phyloP scores from a whole-genome alignment of 2,329 filamentous ascomycete species.

The Colletotrichum theobromicola region DNA sequence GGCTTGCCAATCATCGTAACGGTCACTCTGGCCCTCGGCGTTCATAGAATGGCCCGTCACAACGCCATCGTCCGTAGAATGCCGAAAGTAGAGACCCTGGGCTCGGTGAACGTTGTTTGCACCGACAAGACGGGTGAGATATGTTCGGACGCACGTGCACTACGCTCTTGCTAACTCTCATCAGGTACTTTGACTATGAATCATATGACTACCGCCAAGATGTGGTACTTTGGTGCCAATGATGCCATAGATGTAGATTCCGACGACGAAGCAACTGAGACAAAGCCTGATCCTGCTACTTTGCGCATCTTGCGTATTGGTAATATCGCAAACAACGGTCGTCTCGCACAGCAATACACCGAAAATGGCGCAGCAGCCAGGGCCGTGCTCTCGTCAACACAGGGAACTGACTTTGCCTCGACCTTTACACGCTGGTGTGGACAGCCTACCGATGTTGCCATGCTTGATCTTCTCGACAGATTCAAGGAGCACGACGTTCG shows the following conservation, averaged over 20 bases:
- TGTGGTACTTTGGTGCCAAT: constrained; percentile 87
- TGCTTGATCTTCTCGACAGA: constrained; percentile 88
- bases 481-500: constrained; percentile 93
- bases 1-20: constrained; percentile 98
- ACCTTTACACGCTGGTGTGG: constrained; percentile 90
- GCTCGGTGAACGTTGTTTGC: constrained; percentile 99
- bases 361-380: constrained; percentile 74
- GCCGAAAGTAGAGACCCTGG: constrained; percentile 95
- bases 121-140: constrained; percentile 89
- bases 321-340: constrained; percentile 95
- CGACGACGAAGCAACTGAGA: constrained; percentile 59
- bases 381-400: constrained; percentile 85
- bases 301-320: constrained; percentile 86
- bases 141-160: not conserved
- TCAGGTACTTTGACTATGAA: constrained; percentile 90
- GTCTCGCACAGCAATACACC: constrained; percentile 75
- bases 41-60: constrained; percentile 93
- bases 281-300: constrained; percentile 73
- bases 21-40: constrained; percentile 91
- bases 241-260: constrained; percentile 57
- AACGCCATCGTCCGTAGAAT: constrained; percentile 95
- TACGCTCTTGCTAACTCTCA: not conserved
- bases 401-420: constrained; percentile 65
- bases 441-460: constrained; percentile 96
- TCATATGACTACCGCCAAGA: constrained; percentile 96